phyloP scores from a whole-genome alignment of 2,329 filamentous ascomycete species.

The Orbilia ellipsospora region DNA sequence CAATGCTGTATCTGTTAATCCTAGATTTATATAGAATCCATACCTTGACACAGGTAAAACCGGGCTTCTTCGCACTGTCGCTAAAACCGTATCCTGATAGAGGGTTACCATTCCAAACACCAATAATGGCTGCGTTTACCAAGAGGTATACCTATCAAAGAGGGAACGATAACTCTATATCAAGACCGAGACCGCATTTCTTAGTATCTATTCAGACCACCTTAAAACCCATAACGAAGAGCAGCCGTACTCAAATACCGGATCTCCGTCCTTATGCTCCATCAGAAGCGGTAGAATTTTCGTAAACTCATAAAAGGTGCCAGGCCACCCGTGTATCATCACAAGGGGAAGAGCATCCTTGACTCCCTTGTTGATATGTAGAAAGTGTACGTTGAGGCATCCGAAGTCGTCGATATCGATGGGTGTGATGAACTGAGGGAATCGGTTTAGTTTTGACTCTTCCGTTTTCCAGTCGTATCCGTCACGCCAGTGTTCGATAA shows the following conservation, averaged over 20 bases:
- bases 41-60: constrained; percentile 54
- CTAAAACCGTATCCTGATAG: constrained; percentile 44
- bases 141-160: constrained; percentile 24
- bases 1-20: neutral
- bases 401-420: constrained; percentile 71
- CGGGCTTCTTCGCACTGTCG: constrained; percentile 53
- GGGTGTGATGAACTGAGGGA: constrained; percentile 70
- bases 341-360: constrained; percentile 72
- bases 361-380: constrained; percentile 69
- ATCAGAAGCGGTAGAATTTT: constrained; percentile 69
- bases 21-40: constrained; percentile 18
- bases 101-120: neutral
- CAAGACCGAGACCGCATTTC: neutral
- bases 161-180: constrained; percentile 41
- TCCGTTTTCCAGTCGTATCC: constrained; percentile 72
- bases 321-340: constrained; percentile 78
- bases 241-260: constrained; percentile 13
- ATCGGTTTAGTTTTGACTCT: constrained; percentile 70
- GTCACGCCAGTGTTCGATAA: constrained; percentile 62
- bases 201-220: neutral
- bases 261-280: constrained; percentile 10
- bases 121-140: too few species aligned
- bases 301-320: constrained; percentile 74
- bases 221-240: neutral
- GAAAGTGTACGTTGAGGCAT: constrained; percentile 72